Percentiles rank a stretch among this genome's conserved stretches.
Conservation (phyloP, 2,329 filamentous ascomycete genomes). For the Xylariomycetidae sp. region DNA sequence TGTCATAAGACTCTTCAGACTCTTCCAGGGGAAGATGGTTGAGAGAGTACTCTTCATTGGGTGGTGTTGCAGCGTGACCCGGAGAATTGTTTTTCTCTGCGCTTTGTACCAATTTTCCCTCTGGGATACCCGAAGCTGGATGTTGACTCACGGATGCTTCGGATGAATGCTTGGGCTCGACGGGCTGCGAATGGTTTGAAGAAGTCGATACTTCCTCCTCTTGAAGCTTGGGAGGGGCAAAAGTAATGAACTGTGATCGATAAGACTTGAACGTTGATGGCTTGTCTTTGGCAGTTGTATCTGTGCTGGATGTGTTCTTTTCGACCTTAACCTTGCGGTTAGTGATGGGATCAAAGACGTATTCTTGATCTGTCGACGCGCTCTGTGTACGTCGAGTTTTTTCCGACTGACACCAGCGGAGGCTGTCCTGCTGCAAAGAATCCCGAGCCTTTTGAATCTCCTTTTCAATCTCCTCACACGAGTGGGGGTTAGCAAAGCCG, state of each 20-base stretch:
- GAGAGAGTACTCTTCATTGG: slow-evolving; percentile 27
- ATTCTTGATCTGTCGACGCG: slow-evolving; percentile 21
- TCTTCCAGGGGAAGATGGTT: slow-evolving; percentile 28
- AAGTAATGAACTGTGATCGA: slow-evolving; percentile 28
- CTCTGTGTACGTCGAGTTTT: not conserved
- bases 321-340: slow-evolving; percentile 43
- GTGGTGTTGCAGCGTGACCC: slow-evolving; percentile 7
- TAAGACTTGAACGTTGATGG: slow-evolving; percentile 33
- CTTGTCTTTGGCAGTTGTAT: too few relatives aligned
- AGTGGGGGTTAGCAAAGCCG: not conserved
- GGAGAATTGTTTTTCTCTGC: too few relatives aligned
- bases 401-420: not conserved
- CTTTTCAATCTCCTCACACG: not conserved
- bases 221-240: slow-evolving; percentile 15
- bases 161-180: slow-evolving; percentile 30
- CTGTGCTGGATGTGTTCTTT: slow-evolving; percentile 23
- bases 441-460: not conserved
- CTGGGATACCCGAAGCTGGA: slow-evolving; percentile 10
- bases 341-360: slow-evolving; percentile 54
- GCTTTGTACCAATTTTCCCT: too few relatives aligned
- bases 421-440: not conserved
- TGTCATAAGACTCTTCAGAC: slow-evolving; percentile 24
- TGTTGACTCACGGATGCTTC: slow-evolving; percentile 26
- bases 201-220: too few relatives aligned
- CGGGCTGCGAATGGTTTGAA: slow-evolving; percentile 15